Evolutionary conservation across 495 filamentous ascomycete genomes (phyloP).

Genomic region (Glarea lozoyensis): DNA sequence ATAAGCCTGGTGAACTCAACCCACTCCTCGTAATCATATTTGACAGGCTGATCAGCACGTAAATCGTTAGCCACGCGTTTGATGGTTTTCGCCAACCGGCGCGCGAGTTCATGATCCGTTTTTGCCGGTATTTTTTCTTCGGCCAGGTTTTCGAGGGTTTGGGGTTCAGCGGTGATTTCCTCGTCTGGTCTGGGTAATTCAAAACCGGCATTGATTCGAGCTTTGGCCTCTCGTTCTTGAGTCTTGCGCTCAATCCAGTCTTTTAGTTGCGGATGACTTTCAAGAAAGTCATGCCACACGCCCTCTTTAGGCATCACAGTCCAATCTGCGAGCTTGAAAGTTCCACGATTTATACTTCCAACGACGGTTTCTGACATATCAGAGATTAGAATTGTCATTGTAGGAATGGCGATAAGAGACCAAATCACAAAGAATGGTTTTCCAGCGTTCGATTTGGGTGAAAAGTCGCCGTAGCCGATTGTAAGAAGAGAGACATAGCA

Average conservation of each 20-base stretch:
- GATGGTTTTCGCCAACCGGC: conserved; percentile 47
- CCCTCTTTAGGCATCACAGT: conserved; percentile 53
- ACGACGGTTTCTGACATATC: conserved; percentile 64
- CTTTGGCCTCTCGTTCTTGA: conserved; percentile 21
- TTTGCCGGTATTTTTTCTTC: conserved; percentile 29
- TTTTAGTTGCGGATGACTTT: conserved; percentile 20
- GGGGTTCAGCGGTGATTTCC: conserved; percentile 10
- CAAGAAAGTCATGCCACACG: conserved; percentile 27
- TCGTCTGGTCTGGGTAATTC: conserved; percentile 28
- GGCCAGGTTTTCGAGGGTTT: conserved; percentile 39
- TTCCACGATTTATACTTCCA: conserved; percentile 50
- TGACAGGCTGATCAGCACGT: conserved; percentile 34
- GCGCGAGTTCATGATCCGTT: conserved; percentile 46
- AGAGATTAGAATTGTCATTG: conserved; percentile 65
- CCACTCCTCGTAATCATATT: conserved; percentile 70
- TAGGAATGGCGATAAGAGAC: conserved; percentile 67
- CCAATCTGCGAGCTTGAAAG: conserved; percentile 53
- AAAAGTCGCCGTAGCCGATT: conserved; percentile 69
- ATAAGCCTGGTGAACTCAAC: conserved; percentile 47
- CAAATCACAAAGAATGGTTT: conserved; percentile 76
- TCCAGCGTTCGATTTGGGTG: conserved; percentile 55
- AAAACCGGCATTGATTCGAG: conserved; percentile 21
- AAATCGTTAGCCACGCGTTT: conserved; percentile 54
- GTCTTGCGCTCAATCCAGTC: conserved; percentile 15
- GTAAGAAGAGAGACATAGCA: conserved; percentile 66